A percentile compares a stretch with the other conserved stretches of the same genome.
Conservation (phyloP, 2,329 filamentous ascomycete species). For the Endothia cerciana region DNA sequence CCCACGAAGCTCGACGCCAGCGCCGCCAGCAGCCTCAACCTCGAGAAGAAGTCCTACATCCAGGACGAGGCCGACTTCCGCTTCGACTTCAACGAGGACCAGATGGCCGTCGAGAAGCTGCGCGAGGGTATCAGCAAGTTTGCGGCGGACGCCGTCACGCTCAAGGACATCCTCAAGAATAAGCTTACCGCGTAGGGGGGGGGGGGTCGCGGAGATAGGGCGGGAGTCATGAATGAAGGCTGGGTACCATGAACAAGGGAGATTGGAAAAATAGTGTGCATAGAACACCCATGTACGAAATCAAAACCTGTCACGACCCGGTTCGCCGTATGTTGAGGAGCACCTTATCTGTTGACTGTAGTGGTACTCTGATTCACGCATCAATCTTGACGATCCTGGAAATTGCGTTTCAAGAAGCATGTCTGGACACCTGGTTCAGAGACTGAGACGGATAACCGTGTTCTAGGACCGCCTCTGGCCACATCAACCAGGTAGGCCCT, state of each 20-base stretch:
- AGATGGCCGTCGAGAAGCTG: conserved; percentile 99
- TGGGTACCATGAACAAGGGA: conserved; percentile 6
- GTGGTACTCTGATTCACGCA: no score
- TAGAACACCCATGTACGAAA: conserved; percentile 12
- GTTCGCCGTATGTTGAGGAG: background rate
- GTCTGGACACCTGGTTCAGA: no score
- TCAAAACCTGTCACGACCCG: background rate
- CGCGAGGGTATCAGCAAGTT: conserved; percentile 99
- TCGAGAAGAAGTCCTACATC: conserved; percentile 91
- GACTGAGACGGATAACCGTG: background rate
- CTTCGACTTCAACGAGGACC: conserved; percentile 99
- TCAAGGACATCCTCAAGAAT: conserved; percentile 88
- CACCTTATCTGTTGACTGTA: background rate
- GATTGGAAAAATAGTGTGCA: conserved; percentile 16
- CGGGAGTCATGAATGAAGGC: background rate
- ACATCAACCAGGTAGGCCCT: background rate
- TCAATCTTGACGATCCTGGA: no score
- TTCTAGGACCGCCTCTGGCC: background rate
- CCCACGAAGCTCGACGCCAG: conserved; percentile 90
- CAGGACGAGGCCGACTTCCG: conserved; percentile 88
- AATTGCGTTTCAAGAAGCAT: no score
- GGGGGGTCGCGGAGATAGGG: background rate
- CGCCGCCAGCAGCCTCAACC: conserved; percentile 67
- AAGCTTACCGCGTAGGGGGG: conserved; percentile 66
- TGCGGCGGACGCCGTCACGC: conserved; percentile 89